Percentiles rank a stretch among this genome's conserved stretches.
phyloP scores from a whole-genome alignment of 768 basidiomycete genomes.

The Harrya chromipes region DNA sequence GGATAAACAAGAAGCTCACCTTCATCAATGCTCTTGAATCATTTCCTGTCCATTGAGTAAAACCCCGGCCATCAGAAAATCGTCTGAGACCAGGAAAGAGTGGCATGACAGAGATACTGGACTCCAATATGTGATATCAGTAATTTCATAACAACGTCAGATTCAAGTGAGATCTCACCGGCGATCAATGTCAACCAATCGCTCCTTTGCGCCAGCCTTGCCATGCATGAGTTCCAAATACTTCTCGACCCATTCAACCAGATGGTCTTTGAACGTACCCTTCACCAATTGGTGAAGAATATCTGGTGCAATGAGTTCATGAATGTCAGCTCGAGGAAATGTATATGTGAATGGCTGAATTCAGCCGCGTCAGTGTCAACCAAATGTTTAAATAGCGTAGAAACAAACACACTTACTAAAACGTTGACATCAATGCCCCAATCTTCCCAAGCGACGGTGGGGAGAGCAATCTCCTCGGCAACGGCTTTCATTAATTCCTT shows the following conservation, averaged over 20 bases:
- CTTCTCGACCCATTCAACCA: background rate
- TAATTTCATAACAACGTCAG: too few species aligned
- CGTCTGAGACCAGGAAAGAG: conserved; percentile 27
- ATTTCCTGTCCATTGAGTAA: conserved; percentile 38
- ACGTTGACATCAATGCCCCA: too few species aligned
- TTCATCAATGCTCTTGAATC: conserved; percentile 40
- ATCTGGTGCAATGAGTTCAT: conserved; percentile 13
- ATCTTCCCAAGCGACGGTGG: too few species aligned
- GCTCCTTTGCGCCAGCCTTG: conserved; percentile 12
- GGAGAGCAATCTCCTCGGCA: too few species aligned
- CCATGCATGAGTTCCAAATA: background rate
- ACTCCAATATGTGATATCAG: conserved; percentile 29
- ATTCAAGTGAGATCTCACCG: too few species aligned
- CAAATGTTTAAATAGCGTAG: background rate
- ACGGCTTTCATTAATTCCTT: too few species aligned
- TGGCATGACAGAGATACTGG: too few species aligned
- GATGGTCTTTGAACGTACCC: background rate
- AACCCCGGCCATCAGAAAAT: conserved; percentile 30
- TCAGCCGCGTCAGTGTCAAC: background rate
- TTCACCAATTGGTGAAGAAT: conserved; percentile 2
- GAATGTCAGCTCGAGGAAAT: conserved; percentile 34
- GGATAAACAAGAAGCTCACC: conserved; percentile 9
- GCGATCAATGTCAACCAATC: conserved; percentile 33
- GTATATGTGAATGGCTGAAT: conserved; percentile 30
- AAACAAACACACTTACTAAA: too few species aligned